These are phyloP conservation scores for Draba incana DNA, from an alignment of 345 rosid genomes.

Conservation along the genomic window DNA sequence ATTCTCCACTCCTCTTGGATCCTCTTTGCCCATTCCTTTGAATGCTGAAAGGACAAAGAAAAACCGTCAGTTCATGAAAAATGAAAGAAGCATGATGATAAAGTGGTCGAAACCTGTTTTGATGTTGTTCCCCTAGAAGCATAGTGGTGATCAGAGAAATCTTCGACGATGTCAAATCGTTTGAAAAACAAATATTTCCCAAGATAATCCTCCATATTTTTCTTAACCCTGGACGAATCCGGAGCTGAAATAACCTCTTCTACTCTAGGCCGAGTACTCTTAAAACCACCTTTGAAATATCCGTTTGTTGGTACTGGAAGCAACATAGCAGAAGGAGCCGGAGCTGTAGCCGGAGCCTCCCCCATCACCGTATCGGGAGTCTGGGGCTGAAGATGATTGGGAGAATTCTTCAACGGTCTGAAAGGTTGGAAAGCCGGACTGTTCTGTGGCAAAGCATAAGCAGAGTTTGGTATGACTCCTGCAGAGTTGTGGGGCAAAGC, in stretches of 20 bases:
- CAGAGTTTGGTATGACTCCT: conserved; percentile 28
- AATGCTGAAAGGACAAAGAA: conserved; percentile 48
- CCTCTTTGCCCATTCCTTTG: conserved; percentile 70
- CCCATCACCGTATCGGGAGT: conserved; percentile 34
- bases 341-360: conserved; percentile 18
- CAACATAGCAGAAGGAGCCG: conserved; percentile 26
- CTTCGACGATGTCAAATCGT: conserved; percentile 77
- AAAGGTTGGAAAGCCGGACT: neutral
- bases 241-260: conserved; percentile 31
- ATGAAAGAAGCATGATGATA: conserved; percentile 1
- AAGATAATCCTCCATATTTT: conserved; percentile 53
- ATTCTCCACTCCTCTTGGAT: conserved; percentile 91
- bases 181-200: conserved; percentile 61
- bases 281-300: neutral
- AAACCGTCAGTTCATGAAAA: conserved; percentile 10
- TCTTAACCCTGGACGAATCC: conserved; percentile 39
- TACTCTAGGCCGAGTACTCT: conserved; percentile 8
- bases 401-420: neutral
- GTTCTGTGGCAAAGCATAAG: conserved; percentile 38
- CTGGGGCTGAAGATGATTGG: conserved; percentile 30
- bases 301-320: conserved; percentile 10
- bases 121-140: conserved; percentile 41
- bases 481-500: conserved; percentile 30
- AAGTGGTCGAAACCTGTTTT: conserved; percentile 52
- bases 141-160: conserved; percentile 68